Evolutionary conservation across 257 asterid genomes (phyloP), one percentile per base, ranked within the genome.

Genomic region (Solanum neorickii): DNA sequence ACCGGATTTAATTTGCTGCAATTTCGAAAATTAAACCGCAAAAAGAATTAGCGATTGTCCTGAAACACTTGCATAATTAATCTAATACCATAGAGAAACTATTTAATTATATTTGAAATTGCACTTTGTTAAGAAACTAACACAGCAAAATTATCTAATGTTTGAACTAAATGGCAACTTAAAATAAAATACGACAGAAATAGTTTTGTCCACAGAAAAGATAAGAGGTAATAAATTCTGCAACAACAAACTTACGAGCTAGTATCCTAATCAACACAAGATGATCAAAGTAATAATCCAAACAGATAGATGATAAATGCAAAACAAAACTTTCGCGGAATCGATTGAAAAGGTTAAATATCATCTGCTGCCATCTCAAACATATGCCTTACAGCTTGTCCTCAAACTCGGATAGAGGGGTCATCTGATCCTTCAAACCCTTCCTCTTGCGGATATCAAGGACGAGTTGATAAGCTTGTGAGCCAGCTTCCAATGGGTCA

Each of bases 401-500:
- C 80, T 91, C 92, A 44, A 39, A 91, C 56, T 91, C 92, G 4
- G 93, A 88, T 5, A 91, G 89, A 49, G 93, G 93, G 11, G 92
- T 89, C 86, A 88, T 87, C 87, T 89, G 90, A 12, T 89, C 92
- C 75, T 91, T 91, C 87, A 91, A 87, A 70, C 93, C 93, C 86
- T 91, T 91, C 90, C 91, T 91, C 92, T 89, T 91, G 7, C 89
- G 82, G 84, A 91, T 91, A 1, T 89, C 90, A 77, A 89, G 37
- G 76, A 91, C 91, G 13, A 89, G 91, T 3, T 20, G 65, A 15
- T 90, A 15, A 27, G 90, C 90, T 44, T 87, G 88, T 27, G 90
- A 68, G 11, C 87, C 89, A 6, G 74, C 6, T 21, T 91, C 93
- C 86, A 89, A 31, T 35, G 93, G 93, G 41, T 91, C 93, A 0